Conservation (phyloP, 2,329 filamentous ascomycete species). For the Fragosphaeria purpurea region DNA sequence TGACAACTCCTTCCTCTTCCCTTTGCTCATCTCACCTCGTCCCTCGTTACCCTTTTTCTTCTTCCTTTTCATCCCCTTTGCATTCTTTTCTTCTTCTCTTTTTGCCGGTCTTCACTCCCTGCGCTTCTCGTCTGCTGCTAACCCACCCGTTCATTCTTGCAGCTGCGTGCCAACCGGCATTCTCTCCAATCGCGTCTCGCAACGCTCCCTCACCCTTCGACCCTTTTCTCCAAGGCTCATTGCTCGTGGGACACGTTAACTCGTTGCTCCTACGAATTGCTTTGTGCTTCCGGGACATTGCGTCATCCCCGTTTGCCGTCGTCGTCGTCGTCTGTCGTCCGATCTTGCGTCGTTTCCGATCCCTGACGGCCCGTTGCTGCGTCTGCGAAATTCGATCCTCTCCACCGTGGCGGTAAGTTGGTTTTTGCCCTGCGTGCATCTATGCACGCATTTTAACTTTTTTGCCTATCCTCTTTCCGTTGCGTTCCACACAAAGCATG, state of each 20-base stretch:
- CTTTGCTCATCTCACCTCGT: background rate
- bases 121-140: no score
- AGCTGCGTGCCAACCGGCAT: conserved; percentile 33
- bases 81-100: no score
- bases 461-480: conserved; percentile 2
- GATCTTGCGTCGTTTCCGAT: conserved; percentile 21
- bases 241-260: conserved; percentile 52
- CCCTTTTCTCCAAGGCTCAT: conserved; percentile 27
- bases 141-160: conserved; percentile 6
- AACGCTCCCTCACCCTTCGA: conserved; percentile 17
- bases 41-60: background rate
- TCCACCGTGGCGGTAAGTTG: conserved; percentile 42
- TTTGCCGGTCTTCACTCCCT: no score
- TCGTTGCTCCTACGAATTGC: conserved; percentile 45
- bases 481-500: no score
- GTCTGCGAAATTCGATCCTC: conserved; percentile 11
- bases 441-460: no score
- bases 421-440: background rate
- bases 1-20: background rate
- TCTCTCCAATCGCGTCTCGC: conserved; percentile 28
- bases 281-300: conserved; percentile 33
- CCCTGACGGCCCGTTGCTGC: background rate
- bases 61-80: background rate
- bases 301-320: conserved; percentile 26
- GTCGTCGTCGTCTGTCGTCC: conserved; percentile 9